These are phyloP conservation scores for Fistulinella cinereoalba DNA, from an alignment of 1,284 basidiomycete genomes.

Conservation along the genomic window DNA sequence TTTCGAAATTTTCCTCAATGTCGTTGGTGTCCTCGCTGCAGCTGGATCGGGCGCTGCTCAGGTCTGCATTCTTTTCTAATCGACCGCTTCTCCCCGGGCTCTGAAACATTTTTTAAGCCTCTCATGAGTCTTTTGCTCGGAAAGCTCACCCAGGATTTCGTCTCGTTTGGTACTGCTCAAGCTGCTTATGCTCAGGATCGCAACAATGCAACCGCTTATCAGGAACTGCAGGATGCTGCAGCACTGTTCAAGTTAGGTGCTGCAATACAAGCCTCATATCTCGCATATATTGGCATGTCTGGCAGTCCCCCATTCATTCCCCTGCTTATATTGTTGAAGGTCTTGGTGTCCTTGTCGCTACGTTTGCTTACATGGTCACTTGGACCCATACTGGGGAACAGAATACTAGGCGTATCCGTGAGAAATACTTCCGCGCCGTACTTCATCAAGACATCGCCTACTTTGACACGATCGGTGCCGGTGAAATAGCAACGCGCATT, in stretches of 20 bases:
- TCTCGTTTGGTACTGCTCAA: conserved; percentile 49
- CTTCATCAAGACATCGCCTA: conserved; percentile 86
- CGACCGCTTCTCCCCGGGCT: neutral
- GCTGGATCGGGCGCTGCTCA: conserved; percentile 73
- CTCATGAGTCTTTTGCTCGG: conserved; percentile 84
- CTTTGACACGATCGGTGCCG: conserved; percentile 92
- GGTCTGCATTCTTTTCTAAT: conserved; percentile 38
- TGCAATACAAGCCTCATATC: conserved; percentile 57
- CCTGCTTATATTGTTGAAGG: conserved; percentile 38
- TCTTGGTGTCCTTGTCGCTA: conserved; percentile 63
- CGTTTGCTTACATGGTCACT: conserved; percentile 77
- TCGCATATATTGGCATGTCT: conserved; percentile 66
- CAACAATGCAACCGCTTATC: conserved; percentile 20
- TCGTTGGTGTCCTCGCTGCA: conserved; percentile 65
- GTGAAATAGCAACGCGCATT: conserved; percentile 94
- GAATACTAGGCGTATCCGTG: conserved; percentile 81
- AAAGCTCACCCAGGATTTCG: conserved; percentile 74
- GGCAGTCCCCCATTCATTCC: too few relatives aligned
- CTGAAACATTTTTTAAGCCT: conserved; percentile 51
- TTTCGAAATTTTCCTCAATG: conserved; percentile 61
- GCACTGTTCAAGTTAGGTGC: conserved; percentile 52
- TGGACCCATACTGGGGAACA: conserved; percentile 93
- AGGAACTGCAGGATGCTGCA: conserved; percentile 42
- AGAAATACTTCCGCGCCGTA: conserved; percentile 70
- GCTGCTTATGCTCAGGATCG: conserved; percentile 18